Evolutionary conservation across 140 eudicot species (phyloP), one percentile per base, ranked within the genome.

Genomic region (Anethum foeniculum): DNA sequence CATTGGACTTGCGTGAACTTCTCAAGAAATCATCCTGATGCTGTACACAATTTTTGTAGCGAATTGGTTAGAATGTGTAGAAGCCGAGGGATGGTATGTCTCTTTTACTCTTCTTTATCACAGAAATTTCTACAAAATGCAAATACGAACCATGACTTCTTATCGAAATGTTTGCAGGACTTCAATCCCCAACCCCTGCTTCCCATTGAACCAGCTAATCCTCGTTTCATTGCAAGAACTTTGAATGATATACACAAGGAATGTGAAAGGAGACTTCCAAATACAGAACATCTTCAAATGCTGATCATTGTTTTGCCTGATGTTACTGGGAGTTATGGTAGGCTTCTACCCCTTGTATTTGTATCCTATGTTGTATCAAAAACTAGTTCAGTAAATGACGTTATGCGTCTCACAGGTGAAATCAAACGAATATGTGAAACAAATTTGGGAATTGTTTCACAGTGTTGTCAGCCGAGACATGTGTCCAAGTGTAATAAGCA

Each of bases 371-470:
- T 25, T 25, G 2, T 62, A 25, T 10, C 5, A 60, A 7, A 3
- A 60, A 25, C 30, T 60, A 62, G 16, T 62, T 25, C 5, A 62
- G 71, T 68, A 30, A 15, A 7, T 28, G 44, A 68, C 25, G 19
- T 18, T 65, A 1, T 68, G 18, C 51, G 38, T 90, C 62, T 46
- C 15, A 28, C 90, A 96, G 98, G 91, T 43, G 88, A 21, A 78
- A 96, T 93, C 60, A 96, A 96, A 76, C 84, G 94, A 7, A 83
- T 93, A 0, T 93, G 97, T 77, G 99, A 96, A 79, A 96, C 97
- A 0, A 93, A 91, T 82, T 64, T 96, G 54, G 98, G 99, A 30
- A 89, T 96, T 34, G 90, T 96, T 13, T 88, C 98, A 0, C 99
- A 96, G 51, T 93, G 99, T 76, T 87, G 98, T 77, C 90, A 86